Evolutionary conservation across 192 early-diverging fungal species (phyloP).

Genomic region (Podila horticola): DNA sequence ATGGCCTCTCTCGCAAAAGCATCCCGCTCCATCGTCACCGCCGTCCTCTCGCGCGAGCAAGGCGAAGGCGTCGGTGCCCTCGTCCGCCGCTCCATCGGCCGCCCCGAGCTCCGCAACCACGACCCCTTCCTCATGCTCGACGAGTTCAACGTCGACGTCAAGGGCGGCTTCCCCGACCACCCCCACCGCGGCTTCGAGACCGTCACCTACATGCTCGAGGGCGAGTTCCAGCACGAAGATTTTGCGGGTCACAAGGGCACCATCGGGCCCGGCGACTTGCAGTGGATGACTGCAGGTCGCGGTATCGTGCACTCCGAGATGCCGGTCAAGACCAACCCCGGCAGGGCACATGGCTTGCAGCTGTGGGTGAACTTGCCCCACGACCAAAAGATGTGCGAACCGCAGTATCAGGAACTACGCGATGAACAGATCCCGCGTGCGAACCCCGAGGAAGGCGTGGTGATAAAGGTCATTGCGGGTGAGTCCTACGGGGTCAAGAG

Average conservation of each 20-base stretch:
- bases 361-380: slow-evolving; percentile 78
- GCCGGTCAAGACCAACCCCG: slow-evolving; percentile 49
- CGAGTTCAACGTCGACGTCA: slow-evolving; percentile 23
- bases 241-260: slow-evolving; percentile 75
- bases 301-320: slow-evolving; percentile 79
- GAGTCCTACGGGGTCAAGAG: slow-evolving; percentile 72
- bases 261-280: slow-evolving; percentile 66
- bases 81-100: slow-evolving; percentile 82
- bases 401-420: slow-evolving; percentile 74
- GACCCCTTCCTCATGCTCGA: slow-evolving; percentile 46
- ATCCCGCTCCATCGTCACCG: neutral
- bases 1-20: neutral
- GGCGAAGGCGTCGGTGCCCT: slow-evolving; percentile 83
- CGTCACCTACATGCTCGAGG: slow-evolving; percentile 75
- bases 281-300: slow-evolving; percentile 79
- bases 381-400: slow-evolving; percentile 74
- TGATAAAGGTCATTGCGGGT: slow-evolving; percentile 88
- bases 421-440: slow-evolving; percentile 70
- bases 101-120: slow-evolving; percentile 38
- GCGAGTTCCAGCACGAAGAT: slow-evolving; percentile 75
- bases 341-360: slow-evolving; percentile 60
- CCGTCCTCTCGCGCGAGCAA: slow-evolving; percentile 38
- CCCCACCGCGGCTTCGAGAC: slow-evolving; percentile 86
- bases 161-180: slow-evolving; percentile 68
- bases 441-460: slow-evolving; percentile 55